A percentile compares a stretch with the other conserved stretches of the same genome.
phyloP scores from a whole-genome alignment of 2,329 filamentous ascomycete species.

The Microsporum canis region DNA sequence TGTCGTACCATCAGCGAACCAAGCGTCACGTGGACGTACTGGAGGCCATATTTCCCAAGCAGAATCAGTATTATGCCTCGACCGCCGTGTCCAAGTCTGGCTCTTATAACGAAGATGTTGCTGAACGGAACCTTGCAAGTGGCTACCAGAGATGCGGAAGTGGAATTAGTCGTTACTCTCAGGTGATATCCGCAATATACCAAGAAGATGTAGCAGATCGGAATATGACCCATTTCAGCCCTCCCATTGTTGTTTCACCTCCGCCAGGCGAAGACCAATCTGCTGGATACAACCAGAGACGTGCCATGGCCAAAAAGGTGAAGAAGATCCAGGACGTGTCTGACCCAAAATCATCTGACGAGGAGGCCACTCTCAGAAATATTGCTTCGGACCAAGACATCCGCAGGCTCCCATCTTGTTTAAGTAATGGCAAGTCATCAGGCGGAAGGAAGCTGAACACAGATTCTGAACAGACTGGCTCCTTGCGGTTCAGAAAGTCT shows the following conservation, averaged over 20 bases:
- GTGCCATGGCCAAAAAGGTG: not conserved
- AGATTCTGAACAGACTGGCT: not conserved
- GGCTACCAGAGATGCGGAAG: not conserved
- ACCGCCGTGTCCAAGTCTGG: conserved; percentile 21
- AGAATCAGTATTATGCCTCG: conserved; percentile 21
- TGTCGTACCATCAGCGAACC: conserved; percentile 13
- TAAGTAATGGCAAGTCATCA: not conserved
- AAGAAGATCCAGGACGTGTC: not conserved
- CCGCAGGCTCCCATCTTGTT: conserved; percentile 8
- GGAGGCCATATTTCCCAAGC: conserved; percentile 28
- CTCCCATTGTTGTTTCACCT: not conserved
- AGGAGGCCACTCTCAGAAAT: conserved; percentile 6
- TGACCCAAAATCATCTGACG: not conserved
- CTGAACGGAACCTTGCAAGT: conserved; percentile 27
- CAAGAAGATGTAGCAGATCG: conserved; percentile 35
- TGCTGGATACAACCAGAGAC: not conserved
- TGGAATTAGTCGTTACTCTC: conserved; percentile 17
- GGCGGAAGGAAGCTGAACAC: not conserved
- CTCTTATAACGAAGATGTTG: conserved; percentile 35
- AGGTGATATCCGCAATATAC: conserved; percentile 26
- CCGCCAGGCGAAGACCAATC: not conserved
- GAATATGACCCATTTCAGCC: conserved; percentile 25
- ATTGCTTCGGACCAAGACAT: conserved; percentile 18
- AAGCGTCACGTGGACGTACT: conserved; percentile 32
- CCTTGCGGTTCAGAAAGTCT: conserved; percentile 7